Evolutionary conservation across 2,329 filamentous ascomycete species (phyloP).

Genomic region (Xylariaceae sp.): DNA sequence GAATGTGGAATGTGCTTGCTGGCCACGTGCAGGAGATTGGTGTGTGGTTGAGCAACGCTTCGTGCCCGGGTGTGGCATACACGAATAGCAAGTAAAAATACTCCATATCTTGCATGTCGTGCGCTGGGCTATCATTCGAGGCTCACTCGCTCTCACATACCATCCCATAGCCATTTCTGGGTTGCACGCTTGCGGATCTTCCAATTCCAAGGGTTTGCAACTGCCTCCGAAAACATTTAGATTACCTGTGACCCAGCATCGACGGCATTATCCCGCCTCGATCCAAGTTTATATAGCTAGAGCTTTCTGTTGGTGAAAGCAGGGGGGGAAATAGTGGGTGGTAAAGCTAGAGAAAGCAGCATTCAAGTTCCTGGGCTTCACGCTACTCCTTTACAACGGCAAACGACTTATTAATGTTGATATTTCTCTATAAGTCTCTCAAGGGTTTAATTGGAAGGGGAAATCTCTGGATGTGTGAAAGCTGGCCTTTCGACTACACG

Average conservation of each 20-base stretch:
- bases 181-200: neutral
- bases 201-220: neutral
- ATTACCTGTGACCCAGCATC: no score
- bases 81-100: neutral
- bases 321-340: no score
- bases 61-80: neutral
- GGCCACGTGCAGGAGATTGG: constrained; percentile 21
- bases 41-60: constrained; percentile 22
- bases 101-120: constrained; percentile 13
- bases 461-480: neutral
- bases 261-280: no score
- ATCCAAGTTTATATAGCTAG: no score
- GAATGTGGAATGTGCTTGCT: constrained; percentile 21
- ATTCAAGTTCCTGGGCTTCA: no score
- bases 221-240: neutral
- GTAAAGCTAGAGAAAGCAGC: no score
- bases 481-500: neutral
- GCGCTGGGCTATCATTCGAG: neutral
- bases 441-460: no score
- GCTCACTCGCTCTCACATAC: constrained; percentile 23
- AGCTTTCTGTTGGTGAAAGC: no score
- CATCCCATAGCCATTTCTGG: neutral
- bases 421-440: no score
- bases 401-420: no score
- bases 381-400: no score